A percentile compares a stretch with the other conserved stretches of the same genome.
These are phyloP conservation scores for Candida coleopterorum DNA, from an alignment of 805 yeast genomes.

Conservation along the genomic window DNA sequence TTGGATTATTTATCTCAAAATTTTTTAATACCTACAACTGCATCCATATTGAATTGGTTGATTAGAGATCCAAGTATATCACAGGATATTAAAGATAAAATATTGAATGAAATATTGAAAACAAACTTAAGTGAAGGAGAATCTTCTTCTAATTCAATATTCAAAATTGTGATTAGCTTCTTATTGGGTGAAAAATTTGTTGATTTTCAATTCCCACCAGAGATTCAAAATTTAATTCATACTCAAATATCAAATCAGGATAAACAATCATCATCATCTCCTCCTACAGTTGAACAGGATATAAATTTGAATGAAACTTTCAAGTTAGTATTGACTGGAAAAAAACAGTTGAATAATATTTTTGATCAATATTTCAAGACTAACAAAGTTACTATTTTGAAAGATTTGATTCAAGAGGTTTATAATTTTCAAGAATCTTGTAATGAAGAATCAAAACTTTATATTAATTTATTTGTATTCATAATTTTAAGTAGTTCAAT, in stretches of 20 bases:
- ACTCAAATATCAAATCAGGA: neutral
- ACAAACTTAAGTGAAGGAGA: slow-evolving; percentile 10
- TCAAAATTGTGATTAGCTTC: slow-evolving; percentile 23
- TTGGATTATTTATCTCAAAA: slow-evolving; percentile 84
- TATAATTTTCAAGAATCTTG: slow-evolving; percentile 16
- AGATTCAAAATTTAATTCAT: neutral
- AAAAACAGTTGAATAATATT: neutral
- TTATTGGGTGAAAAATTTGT: slow-evolving; percentile 17
- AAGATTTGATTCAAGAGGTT: slow-evolving; percentile 12
- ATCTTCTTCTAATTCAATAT: slow-evolving; percentile 13
- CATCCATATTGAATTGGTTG: slow-evolving; percentile 32
- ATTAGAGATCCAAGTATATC: slow-evolving; percentile 10
- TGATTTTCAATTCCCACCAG: slow-evolving; percentile 1
- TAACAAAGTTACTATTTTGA: neutral
- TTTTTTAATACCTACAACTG: slow-evolving; percentile 55
- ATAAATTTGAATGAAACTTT: slow-evolving; percentile 5
- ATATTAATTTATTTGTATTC: slow-evolving; percentile 19
- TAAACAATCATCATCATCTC: neutral
- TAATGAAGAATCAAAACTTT: slow-evolving; percentile 21
- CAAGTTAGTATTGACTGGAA: neutral
- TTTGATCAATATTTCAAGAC: slow-evolving; percentile 2
- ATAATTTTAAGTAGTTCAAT: slow-evolving; percentile 16
- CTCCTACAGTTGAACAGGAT: slow-evolving; percentile 3
- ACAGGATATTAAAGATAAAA: slow-evolving; percentile 12
- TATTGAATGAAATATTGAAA: slow-evolving; percentile 23